Base-by-base conservation (phyloP, 2,329 filamentous ascomycete genomes). In the Epichloe baconii region DNA sequence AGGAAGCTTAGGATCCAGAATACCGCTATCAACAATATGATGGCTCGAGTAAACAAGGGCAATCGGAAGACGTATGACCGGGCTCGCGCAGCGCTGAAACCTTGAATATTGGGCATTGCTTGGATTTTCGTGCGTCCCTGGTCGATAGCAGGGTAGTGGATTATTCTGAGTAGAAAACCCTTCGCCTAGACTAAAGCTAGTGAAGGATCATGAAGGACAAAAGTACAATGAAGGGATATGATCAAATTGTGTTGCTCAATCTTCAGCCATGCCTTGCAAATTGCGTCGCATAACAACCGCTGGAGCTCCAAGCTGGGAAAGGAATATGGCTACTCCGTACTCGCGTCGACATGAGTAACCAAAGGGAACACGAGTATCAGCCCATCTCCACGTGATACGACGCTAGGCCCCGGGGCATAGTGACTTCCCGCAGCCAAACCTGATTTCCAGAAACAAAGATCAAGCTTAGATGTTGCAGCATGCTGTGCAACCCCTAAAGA, bases 1-100 rank as follows among this genome's bases (percentile, higher is more conserved):
- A 59, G 86, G 40, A 90, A 65, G 44, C 83, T 77, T 6, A 83
- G 72, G 37, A 88, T 60, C 80, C 85, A 94, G 43, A 65, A 57
- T 4, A 53, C 55, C 35, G 85, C 62, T 52, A 95, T 86, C 44
- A 83, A 68, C 4, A 82, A 61, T 19, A 89, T 65, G 14, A 89
- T 77, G 17, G 77, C 67, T 48, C 90, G 81, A 26, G 93, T 96
- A 64, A 93, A 89, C 1, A 97, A 74, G 37, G 93, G 91, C n/a
- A 97, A 75, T 47, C 89, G 83, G 54, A 87, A 74, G 57, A 95
- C 62, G 66, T 95, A 96, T 8, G 86, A 87, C 57, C 88, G 84
- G 89, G 89, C 76, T 58, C 88, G 82, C 54, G 77, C 68, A 35
- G 84, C 80, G 68, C 83, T 90, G 68, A 94, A 83, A 52, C 59